Conservation (phyloP, 441 rosid species). For the Populus hybrid region DNA sequence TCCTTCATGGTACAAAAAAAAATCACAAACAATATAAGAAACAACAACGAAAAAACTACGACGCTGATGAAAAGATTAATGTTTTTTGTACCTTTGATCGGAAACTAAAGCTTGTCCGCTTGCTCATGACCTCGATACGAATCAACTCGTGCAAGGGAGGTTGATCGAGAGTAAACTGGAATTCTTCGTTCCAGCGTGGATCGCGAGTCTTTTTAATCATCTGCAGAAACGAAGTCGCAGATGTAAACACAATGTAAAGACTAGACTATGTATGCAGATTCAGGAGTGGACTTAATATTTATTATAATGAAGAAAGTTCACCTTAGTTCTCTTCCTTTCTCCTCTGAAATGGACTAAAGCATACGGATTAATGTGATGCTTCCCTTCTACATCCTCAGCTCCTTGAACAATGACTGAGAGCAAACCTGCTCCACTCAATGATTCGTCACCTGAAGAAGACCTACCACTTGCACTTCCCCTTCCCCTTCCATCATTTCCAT, state of each 20-base stretch:
- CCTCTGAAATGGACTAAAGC: conserved; percentile 70
- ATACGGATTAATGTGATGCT: conserved; percentile 73
- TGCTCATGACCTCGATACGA: conserved; percentile 72
- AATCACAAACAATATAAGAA: not conserved
- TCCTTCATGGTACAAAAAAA: conserved; percentile 42
- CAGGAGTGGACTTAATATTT: not conserved
- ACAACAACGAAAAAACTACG: no score
- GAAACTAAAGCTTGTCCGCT: conserved; percentile 59
- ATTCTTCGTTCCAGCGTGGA: conserved; percentile 90
- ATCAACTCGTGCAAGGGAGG: conserved; percentile 82
- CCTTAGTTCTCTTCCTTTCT: conserved; percentile 85
- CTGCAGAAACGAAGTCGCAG: conserved; percentile 27
- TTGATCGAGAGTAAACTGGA: conserved; percentile 75
- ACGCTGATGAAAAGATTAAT: not conserved
- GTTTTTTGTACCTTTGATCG: conserved; percentile 53
- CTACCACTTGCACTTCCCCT: conserved; percentile 33
- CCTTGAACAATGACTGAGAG: conserved; percentile 71
- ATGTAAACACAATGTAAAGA: not conserved
- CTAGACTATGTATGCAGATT: not conserved
- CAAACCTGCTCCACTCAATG: conserved; percentile 60
- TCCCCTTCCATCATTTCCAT: conserved; percentile 32
- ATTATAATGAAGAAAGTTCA: conserved; percentile 15
- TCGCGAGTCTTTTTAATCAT: conserved; percentile 63
- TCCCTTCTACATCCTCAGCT: conserved; percentile 84
- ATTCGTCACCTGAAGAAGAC: conserved; percentile 38